Conservation (phyloP, 2,329 filamentous ascomycete genomes). For the Colletotrichum echinochloae region DNA sequence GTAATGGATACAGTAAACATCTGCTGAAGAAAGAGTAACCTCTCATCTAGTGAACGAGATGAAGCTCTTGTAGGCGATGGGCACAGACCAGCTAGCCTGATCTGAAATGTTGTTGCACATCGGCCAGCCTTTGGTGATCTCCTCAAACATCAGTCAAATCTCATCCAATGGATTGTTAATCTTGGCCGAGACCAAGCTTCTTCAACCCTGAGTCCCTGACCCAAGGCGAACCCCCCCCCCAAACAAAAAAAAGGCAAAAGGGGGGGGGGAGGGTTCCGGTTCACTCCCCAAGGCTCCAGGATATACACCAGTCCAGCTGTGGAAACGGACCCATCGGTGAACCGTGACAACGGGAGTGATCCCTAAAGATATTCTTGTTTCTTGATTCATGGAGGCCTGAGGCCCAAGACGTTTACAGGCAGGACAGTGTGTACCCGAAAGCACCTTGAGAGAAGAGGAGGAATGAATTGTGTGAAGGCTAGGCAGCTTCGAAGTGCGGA, state of each 20-base stretch:
- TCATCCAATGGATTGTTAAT: neutral
- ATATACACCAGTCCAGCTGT: constrained; percentile 5
- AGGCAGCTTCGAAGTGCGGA: constrained; percentile 3
- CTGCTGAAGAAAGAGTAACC: constrained; percentile 2
- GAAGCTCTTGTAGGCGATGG: neutral
- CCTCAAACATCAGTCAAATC: constrained; percentile 1
- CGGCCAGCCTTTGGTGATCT: neutral
- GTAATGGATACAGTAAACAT: neutral
- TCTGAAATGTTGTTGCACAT: neutral
- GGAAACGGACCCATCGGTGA: constrained; percentile 31
- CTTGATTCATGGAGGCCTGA: constrained; percentile 7
- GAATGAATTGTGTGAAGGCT: neutral
- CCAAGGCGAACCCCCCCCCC: neutral
- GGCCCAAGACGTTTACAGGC: neutral
- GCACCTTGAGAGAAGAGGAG: neutral
- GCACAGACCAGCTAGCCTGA: neutral
- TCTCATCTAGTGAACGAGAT: neutral
- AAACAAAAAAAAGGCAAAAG: neutral
- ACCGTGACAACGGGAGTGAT: constrained; percentile 24
- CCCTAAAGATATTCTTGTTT: constrained; percentile 1
- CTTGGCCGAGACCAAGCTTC: neutral
- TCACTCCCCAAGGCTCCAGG: constrained; percentile 12
- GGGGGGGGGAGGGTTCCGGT: constrained; percentile 1
- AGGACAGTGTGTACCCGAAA: neutral
- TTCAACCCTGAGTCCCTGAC: neutral